phyloP scores from a whole-genome alignment of 1,139 yeast genomes.

The Kluyveromyces sp. region DNA sequence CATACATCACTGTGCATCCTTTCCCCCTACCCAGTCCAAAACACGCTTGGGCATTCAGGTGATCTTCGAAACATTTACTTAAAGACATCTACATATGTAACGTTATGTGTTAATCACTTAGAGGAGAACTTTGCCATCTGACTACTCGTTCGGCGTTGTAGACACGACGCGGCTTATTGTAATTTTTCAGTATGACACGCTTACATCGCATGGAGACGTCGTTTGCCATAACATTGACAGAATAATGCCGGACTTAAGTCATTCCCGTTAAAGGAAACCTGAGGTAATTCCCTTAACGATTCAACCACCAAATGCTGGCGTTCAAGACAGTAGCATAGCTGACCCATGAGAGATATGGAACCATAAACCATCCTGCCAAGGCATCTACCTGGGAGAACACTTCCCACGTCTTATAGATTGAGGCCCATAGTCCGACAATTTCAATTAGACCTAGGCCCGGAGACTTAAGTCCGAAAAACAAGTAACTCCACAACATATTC shows the following conservation, averaged over 20 bases:
- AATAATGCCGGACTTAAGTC: too few relatives aligned
- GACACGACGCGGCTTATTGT: too few relatives aligned
- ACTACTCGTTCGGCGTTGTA: too few relatives aligned
- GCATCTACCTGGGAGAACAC: slow-evolving; percentile 2
- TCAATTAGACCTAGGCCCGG: slow-evolving; percentile 2
- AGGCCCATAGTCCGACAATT: slow-evolving; percentile 1
- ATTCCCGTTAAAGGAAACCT: too few relatives aligned
- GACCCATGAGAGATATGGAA: slow-evolving; percentile 5
- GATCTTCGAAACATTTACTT: background rate
- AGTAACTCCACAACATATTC: slow-evolving; percentile 6
- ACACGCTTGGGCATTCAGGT: slow-evolving; percentile 9
- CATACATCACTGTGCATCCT: slow-evolving; percentile 52
- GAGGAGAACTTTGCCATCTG: too few relatives aligned
- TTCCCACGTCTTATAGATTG: slow-evolving; percentile 4
- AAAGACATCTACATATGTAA: background rate
- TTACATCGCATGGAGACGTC: too few relatives aligned
- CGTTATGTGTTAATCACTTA: background rate
- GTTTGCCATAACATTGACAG: too few relatives aligned
- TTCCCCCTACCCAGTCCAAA: slow-evolving; percentile 40
- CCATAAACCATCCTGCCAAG: slow-evolving; percentile 5
- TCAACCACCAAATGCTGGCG: slow-evolving; percentile 6
- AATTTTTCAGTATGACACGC: too few relatives aligned
- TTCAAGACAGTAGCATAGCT: slow-evolving; percentile 5
- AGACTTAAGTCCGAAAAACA: slow-evolving; percentile 4
- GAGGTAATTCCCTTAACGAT: background rate